These are phyloP conservation scores for Coffea eugenioides DNA, from an alignment of 257 asterid species.

Conservation along the genomic window DNA sequence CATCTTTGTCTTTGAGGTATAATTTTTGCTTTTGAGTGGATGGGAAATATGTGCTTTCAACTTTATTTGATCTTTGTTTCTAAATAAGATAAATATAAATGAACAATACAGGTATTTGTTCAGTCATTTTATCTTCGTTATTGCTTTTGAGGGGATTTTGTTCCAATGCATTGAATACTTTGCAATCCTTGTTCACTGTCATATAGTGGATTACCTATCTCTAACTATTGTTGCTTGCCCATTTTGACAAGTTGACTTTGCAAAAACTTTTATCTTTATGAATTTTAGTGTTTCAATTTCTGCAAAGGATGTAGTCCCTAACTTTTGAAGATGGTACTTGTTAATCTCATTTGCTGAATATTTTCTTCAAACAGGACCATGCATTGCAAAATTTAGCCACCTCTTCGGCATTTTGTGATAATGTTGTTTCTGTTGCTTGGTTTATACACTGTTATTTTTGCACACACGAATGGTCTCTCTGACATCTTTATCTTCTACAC, in stretches of 20 bases:
- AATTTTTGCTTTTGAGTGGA: neutral
- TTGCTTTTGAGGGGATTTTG: neutral
- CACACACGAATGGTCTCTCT: neutral
- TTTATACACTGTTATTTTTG: neutral
- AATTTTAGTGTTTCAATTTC: neutral
- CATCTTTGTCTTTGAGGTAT: conserved; percentile 85
- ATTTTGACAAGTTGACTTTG: neutral
- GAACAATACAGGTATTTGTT: neutral
- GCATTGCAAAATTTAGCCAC: neutral
- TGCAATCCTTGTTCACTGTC: neutral
- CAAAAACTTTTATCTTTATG: neutral
- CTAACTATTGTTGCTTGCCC: neutral
- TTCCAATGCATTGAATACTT: neutral
- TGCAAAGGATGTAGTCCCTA: neutral
- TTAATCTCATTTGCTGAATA: neutral
- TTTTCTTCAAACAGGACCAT: conserved; percentile 1
- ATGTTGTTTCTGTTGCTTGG: neutral
- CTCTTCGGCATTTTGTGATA: neutral
- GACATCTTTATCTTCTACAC: conserved; percentile 1
- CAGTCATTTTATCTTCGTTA: neutral
- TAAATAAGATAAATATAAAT: neutral
- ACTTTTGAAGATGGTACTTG: neutral
- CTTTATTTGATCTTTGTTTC: neutral
- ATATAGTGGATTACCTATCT: neutral
- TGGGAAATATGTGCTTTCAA: neutral